Evolutionary conservation across 164 flowering plant genomes (phyloP), one percentile per base, ranked within the genome.

Genomic region (Macadamia tetraphylla): DNA sequence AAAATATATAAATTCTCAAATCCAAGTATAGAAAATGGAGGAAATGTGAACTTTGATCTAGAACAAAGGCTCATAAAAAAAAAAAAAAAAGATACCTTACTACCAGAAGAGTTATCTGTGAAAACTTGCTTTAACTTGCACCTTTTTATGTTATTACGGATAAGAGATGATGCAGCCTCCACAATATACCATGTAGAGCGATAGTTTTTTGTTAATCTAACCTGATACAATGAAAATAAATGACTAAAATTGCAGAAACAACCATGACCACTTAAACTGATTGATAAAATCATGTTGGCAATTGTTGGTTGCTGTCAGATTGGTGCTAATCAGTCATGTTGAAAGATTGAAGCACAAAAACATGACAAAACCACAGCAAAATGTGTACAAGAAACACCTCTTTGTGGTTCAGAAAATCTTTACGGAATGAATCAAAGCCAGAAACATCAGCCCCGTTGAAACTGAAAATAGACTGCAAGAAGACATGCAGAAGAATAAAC

Each of bases 151-250:
- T 94, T 94, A 70, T 91, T 78, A 76, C 72, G 79, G 70, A 94
- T 94, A 65, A 94, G 87, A 82, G 79, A 81, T 65, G 96, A 86
- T 63, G 98, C 97, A 71, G 98, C 98, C 70, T 94, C 97, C 62
- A 94, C 88, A 66, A 94, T 94, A 69, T 80, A 87, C 46, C 94
- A 86, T 11, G 98, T 91, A 66, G 98, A 94, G 46, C 98, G 87
- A 74, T 94, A 94, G 81, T 94, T 94, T 82, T 78, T 86, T 57
- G 70, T 80, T 68, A 94, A 80, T 75, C 93, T 80, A 61, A 94
- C 72, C 98, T 94, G 84, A 55, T 68, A 76, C 17, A 62, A 74
- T 29, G 31, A 44, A 30, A 56, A 78, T 35, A 65, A 51, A 49
- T 12, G 6, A 51, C 48, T 65, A 18, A 64, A 43, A 44, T 58